Evolutionary conservation across 2,329 filamentous ascomycete genomes (phyloP).

Genomic region (Tympanopsis confertula): DNA sequence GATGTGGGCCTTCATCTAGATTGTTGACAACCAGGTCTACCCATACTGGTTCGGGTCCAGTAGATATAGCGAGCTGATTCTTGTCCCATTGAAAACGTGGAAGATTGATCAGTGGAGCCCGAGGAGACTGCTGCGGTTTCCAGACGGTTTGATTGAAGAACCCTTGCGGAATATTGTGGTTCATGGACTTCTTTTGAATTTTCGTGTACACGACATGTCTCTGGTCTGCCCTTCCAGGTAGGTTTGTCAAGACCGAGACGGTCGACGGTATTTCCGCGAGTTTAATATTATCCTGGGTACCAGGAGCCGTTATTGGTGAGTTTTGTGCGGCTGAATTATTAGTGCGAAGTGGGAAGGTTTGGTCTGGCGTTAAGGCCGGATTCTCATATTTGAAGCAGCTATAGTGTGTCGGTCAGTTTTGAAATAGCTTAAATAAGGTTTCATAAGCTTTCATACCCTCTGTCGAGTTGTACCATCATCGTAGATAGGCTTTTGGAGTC

Average conservation of each 20-base stretch:
- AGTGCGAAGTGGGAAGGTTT: not conserved
- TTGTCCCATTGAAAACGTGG: conserved; percentile 8
- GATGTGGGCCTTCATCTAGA: conserved; percentile 11
- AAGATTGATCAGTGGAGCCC: conserved; percentile 5
- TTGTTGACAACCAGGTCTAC: conserved; percentile 14
- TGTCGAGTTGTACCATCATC: too few species aligned
- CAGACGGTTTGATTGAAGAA: conserved; percentile 11
- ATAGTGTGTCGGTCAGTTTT: too few species aligned
- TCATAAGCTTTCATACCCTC: too few species aligned
- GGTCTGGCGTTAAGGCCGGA: not conserved
- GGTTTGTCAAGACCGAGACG: not conserved
- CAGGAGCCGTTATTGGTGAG: not conserved
- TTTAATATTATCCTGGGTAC: not conserved
- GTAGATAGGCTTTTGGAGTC: too few species aligned
- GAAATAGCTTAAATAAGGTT: too few species aligned
- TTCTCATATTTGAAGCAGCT: not conserved
- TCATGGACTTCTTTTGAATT: conserved; percentile 8
- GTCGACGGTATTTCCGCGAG: not conserved
- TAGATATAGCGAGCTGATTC: conserved; percentile 12
- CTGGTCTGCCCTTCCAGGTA: conserved; percentile 4
- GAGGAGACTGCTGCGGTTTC: conserved; percentile 7
- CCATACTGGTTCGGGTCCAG: conserved; percentile 8
- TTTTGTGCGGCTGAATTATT: not conserved
- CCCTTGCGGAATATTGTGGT: conserved; percentile 8
- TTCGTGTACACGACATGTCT: conserved; percentile 9